Conservation (phyloP, 257 asterid species). For the Scutellaria barbata region DNA sequence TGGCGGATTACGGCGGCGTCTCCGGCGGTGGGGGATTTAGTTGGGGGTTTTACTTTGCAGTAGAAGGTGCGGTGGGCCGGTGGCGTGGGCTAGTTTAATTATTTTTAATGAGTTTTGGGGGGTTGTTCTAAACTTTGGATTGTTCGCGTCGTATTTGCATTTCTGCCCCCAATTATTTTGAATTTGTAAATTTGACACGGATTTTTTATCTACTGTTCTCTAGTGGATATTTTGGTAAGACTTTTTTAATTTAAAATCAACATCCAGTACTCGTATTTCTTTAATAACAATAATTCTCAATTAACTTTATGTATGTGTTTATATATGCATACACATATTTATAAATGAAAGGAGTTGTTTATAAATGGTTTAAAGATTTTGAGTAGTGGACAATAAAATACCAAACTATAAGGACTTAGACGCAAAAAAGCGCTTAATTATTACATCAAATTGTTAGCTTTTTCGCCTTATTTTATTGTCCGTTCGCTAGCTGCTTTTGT, state of each 20-base stretch:
- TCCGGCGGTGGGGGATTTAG: constrained; percentile 50
- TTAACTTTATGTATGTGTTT: not conserved
- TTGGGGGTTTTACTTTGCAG: constrained; percentile 34
- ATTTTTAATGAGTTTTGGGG: constrained; percentile 38
- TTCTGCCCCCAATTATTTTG: not conserved
- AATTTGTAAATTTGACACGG: not conserved
- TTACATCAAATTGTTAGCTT: constrained; percentile 10
- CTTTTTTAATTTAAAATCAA: not conserved
- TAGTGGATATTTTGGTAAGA: not conserved
- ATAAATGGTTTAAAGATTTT: not conserved
- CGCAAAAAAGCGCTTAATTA: constrained; percentile 16
- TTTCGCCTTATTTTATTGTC: constrained; percentile 38
- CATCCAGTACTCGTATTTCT: not conserved
- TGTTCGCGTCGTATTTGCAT: not conserved
- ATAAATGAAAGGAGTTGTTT: too few species aligned
- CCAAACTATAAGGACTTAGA: not conserved
- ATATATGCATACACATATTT: not conserved
- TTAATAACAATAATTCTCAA: not conserved
- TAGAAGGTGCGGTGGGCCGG: constrained; percentile 42
- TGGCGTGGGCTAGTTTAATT: constrained; percentile 33
- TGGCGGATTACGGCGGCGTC: constrained; percentile 74
- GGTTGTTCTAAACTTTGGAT: constrained; percentile 21
- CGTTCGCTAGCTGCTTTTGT: constrained; percentile 24
- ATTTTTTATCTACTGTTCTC: not conserved
- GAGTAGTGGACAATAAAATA: not conserved